These are phyloP conservation scores for Fusarium palustre DNA, from an alignment of 2,329 filamentous ascomycete genomes.

Conservation along the genomic window DNA sequence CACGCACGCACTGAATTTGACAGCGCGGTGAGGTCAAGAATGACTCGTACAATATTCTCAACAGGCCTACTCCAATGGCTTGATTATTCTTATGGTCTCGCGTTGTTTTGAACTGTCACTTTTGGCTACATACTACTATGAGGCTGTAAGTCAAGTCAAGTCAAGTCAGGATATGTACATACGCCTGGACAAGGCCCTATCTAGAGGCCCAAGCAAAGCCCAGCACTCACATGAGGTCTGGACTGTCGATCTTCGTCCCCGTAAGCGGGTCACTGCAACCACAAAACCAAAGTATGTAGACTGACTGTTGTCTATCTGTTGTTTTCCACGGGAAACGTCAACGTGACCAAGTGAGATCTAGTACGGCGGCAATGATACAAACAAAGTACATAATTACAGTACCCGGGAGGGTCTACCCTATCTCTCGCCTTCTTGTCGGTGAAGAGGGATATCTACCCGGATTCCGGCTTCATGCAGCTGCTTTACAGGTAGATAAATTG, in stretches of 20 bases:
- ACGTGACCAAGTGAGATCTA: neutral
- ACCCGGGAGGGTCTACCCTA: neutral
- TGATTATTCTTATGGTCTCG: neutral
- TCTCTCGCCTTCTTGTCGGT: slow-evolving; percentile 33
- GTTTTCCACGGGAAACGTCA: slow-evolving; percentile 9
- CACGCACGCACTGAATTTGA: slow-evolving; percentile 25
- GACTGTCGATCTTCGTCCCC: slow-evolving; percentile 40
- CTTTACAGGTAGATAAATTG: slow-evolving; percentile 3
- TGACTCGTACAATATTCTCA: slow-evolving; percentile 18
- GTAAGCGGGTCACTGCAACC: slow-evolving; percentile 26
- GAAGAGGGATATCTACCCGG: slow-evolving; percentile 20
- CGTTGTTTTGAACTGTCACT: neutral
- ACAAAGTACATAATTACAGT: neutral
- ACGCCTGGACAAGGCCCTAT: neutral
- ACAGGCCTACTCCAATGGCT: neutral
- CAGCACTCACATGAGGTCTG: slow-evolving; percentile 16
- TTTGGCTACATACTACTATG: neutral
- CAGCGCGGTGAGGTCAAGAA: slow-evolving; percentile 1
- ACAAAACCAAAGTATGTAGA: neutral
- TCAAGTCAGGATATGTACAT: neutral
- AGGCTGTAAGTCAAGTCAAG: slow-evolving; percentile 3
- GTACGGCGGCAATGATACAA: neutral
- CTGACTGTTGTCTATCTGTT: slow-evolving; percentile 1
- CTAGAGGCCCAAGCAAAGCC: neutral
- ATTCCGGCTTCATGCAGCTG: slow-evolving; percentile 15